Evolutionary conservation across 2,329 filamentous ascomycete species (phyloP).

Genomic region (Aulographum hederae): DNA sequence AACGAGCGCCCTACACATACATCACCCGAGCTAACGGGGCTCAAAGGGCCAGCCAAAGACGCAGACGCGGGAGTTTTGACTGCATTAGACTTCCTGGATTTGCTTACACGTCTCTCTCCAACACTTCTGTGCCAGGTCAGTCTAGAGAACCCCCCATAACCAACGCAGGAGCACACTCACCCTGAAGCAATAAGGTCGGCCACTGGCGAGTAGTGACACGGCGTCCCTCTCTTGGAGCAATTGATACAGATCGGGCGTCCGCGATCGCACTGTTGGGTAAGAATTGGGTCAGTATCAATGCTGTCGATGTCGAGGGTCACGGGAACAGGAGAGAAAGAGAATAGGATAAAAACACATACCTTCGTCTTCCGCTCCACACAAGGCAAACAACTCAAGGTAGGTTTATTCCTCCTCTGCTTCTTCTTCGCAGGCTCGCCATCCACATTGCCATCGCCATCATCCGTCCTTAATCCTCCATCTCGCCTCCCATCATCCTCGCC

Average conservation of each 20-base stretch:
- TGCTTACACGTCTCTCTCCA: too few species aligned
- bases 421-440: slow-evolving; percentile 29
- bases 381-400: slow-evolving; percentile 59
- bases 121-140: too few species aligned
- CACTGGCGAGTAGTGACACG: slow-evolving; percentile 57
- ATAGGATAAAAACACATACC: slow-evolving; percentile 25
- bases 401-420: slow-evolving; percentile 74
- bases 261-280: slow-evolving; percentile 46
- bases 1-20: too few species aligned
- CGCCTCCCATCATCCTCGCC: too few species aligned
- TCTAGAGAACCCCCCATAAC: too few species aligned
- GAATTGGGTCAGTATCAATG: slow-evolving; percentile 1
- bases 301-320: not conserved
- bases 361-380: slow-evolving; percentile 74
- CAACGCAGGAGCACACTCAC: slow-evolving; percentile 26
- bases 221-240: slow-evolving; percentile 60
- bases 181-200: slow-evolving; percentile 53
- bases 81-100: too few species aligned
- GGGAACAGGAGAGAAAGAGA: not conserved
- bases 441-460: not conserved
- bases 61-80: too few species aligned
- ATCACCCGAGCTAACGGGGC: too few species aligned
- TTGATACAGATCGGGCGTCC: slow-evolving; percentile 36
- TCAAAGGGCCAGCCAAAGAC: too few species aligned
- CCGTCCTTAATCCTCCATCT: too few species aligned